phyloP scores from a whole-genome alignment of 225 moss, liverwort and hornwort genomes.

The Sphagnum tenellum region DNA sequence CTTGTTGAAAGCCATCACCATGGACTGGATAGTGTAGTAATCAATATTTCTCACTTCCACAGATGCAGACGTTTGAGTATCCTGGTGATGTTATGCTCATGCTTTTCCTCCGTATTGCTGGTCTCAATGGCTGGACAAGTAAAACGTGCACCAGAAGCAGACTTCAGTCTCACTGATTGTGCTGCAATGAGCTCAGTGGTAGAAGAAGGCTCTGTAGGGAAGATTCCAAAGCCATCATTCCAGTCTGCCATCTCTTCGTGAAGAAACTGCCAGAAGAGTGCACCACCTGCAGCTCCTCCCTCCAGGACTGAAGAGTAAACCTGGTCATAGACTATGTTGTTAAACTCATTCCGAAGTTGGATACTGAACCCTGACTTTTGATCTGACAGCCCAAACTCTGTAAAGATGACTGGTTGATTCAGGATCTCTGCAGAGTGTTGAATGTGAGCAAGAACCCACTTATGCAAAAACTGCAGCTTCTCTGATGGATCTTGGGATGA shows the following conservation, averaged over 20 bases:
- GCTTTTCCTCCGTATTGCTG: constrained; percentile 8
- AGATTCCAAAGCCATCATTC: constrained; percentile 49
- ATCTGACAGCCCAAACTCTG: constrained; percentile 49
- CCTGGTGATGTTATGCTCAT: constrained; percentile 6
- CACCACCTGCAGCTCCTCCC: constrained; percentile 45
- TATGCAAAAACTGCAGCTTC: constrained; percentile 32
- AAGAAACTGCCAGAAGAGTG: constrained; percentile 62
- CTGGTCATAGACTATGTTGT: constrained; percentile 44
- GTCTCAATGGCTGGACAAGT: constrained; percentile 12
- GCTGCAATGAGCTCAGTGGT: constrained; percentile 18
- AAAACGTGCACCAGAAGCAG: constrained; percentile 10
- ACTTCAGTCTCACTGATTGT: constrained; percentile 36
- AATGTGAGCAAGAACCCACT: constrained; percentile 46
- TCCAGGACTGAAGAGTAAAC: constrained; percentile 16
- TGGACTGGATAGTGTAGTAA: too few relatives aligned
- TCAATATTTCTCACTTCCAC: constrained; percentile 8
- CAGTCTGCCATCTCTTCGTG: constrained; percentile 40
- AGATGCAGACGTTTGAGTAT: constrained; percentile 15
- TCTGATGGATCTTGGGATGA: constrained; percentile 12
- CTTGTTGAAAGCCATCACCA: too few relatives aligned
- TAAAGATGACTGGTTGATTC: constrained; percentile 47
- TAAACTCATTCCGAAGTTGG: constrained; percentile 21
- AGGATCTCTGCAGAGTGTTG: constrained; percentile 31
- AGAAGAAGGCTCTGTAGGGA: constrained; percentile 9
- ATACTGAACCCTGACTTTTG: constrained; percentile 22